phyloP scores from a whole-genome alignment of 768 basidiomycete species.

The Cubamyces lactineus region DNA sequence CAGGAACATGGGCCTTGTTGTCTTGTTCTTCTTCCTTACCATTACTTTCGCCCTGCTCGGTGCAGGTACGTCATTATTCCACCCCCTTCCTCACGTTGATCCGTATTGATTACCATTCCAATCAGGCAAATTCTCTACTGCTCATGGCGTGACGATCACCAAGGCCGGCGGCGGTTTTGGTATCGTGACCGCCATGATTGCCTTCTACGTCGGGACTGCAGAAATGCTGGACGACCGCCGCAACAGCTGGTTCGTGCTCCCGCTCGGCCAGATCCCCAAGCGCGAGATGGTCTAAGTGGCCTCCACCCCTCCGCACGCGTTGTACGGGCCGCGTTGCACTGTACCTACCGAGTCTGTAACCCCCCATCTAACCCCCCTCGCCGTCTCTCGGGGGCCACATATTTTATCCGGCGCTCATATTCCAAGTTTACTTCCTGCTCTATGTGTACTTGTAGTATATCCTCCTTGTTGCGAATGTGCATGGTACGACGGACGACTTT shows the following conservation, averaged over 20 bases:
- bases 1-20: constrained; percentile 51
- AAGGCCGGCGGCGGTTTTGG: constrained; percentile 52
- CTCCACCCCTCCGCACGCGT: not conserved
- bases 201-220: constrained; percentile 49
- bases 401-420: constrained; percentile 14
- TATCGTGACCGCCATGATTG: constrained; percentile 49
- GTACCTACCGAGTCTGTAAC: constrained; percentile 5
- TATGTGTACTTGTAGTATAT: constrained; percentile 21
- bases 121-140: constrained; percentile 28
- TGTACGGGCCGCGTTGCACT: not conserved
- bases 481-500: not conserved
- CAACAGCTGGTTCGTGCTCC: constrained; percentile 46
- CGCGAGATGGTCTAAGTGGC: constrained; percentile 20
- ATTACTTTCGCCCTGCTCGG: constrained; percentile 55
- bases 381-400: constrained; percentile 16
- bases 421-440: not conserved
- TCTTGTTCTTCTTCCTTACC: constrained; percentile 55
- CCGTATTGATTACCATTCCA: constrained; percentile 2
- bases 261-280: constrained; percentile 40
- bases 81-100: not conserved
- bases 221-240: constrained; percentile 40
- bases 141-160: constrained; percentile 20
- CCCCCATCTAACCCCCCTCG: constrained; percentile 1
- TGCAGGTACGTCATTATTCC: constrained; percentile 36
- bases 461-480: constrained; percentile 3